phyloP scores from a whole-genome alignment of 2,329 filamentous ascomycete genomes.

The Cryphonectria nitschkei region DNA sequence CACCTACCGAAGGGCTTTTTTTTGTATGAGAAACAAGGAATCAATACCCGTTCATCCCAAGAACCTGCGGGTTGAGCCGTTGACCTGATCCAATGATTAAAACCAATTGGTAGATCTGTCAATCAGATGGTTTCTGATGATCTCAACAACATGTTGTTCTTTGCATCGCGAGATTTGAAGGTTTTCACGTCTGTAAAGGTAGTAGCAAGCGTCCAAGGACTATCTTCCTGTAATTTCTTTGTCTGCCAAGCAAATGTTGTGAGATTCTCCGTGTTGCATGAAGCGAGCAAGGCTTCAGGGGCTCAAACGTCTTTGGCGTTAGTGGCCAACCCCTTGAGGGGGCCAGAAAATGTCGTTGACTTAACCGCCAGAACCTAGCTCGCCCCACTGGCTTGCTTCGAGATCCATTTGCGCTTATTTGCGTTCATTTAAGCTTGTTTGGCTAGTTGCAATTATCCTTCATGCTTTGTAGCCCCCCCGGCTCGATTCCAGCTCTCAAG shows the following conservation, averaged over 20 bases:
- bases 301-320: constrained; percentile 4
- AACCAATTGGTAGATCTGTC: neutral
- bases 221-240: neutral
- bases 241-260: constrained; percentile 7
- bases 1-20: neutral
- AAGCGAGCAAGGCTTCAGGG: neutral
- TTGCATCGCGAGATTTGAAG: neutral
- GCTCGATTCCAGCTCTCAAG: no score
- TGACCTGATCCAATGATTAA: neutral
- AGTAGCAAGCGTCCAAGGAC: no score
- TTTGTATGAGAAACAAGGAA: neutral
- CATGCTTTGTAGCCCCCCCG: no score
- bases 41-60: neutral
- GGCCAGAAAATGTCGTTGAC: neutral
- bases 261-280: constrained; percentile 5
- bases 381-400: neutral
- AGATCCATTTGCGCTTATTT: neutral
- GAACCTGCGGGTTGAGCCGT: neutral
- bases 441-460: neutral
- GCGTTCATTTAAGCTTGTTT: neutral
- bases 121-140: neutral
- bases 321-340: neutral
- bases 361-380: neutral
- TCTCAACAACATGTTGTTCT: neutral
- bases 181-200: neutral